Evolutionary conservation across 495 filamentous ascomycete species (phyloP).

Genomic region (Amphirosellinia nigrospora): DNA sequence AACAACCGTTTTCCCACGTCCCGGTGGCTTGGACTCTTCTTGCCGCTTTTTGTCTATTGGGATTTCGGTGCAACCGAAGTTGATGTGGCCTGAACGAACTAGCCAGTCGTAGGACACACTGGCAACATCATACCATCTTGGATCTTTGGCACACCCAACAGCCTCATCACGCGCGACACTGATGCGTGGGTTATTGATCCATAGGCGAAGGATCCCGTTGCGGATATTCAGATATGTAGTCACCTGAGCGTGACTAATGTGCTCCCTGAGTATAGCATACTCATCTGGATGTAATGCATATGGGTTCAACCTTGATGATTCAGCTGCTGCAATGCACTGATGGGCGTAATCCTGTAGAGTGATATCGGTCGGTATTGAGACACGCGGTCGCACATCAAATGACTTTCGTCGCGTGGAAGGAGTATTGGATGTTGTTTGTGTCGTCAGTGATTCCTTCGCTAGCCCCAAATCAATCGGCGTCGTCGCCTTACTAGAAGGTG

Average conservation of each 20-base stretch:
- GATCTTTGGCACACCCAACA: constrained; percentile 87
- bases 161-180: constrained; percentile 88
- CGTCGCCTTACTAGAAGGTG: constrained; percentile 61
- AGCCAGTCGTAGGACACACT: constrained; percentile 93
- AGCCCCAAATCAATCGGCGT: constrained; percentile 58
- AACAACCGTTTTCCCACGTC: constrained; percentile 72
- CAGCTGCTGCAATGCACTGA: constrained; percentile 86
- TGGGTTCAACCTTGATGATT: constrained; percentile 87
- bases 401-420: constrained; percentile 37
- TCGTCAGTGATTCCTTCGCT: constrained; percentile 35
- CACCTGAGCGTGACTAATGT: constrained; percentile 87
- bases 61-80: constrained; percentile 85
- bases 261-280: constrained; percentile 75
- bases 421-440: constrained; percentile 9
- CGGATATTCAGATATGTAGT: constrained; percentile 97
- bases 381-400: constrained; percentile 69
- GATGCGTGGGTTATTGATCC: constrained; percentile 88
- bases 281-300: constrained; percentile 88
- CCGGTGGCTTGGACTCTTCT: constrained; percentile 39
- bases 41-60: constrained; percentile 49
- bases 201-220: constrained; percentile 91
- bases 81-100: constrained; percentile 89
- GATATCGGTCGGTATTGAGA: constrained; percentile 80
- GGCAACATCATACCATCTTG: constrained; percentile 89
- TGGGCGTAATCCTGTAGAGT: constrained; percentile 77